These are phyloP conservation scores for Pythium insidiosum DNA, from an alignment of 352 stramenopile species.

Conservation along the genomic window DNA sequence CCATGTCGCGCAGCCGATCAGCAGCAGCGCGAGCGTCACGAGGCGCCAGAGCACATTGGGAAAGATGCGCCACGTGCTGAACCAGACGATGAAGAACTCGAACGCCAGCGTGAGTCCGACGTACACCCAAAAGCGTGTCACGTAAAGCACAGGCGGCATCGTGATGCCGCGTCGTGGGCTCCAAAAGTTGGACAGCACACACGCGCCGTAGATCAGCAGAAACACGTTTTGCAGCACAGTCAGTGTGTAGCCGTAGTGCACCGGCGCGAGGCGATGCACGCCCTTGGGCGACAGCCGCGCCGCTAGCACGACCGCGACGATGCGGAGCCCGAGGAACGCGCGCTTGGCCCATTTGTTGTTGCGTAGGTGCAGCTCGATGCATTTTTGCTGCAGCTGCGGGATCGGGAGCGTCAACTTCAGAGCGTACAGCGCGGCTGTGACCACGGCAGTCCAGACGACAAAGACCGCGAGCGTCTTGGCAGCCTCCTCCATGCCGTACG, in stretches of 20 bases:
- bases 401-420: constrained; percentile 64
- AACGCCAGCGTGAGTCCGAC: constrained; percentile 29
- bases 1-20: constrained; percentile 49
- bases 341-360: constrained; percentile 36
- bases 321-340: constrained; percentile 45
- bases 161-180: constrained; percentile 31
- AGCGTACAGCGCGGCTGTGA: constrained; percentile 53
- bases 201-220: constrained; percentile 66
- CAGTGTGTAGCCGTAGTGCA: constrained; percentile 67
- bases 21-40: constrained; percentile 39
- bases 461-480: constrained; percentile 57
- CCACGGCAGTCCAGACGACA: constrained; percentile 37
- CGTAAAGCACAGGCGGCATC: constrained; percentile 68
- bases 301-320: constrained; percentile 45
- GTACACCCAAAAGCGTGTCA: constrained; percentile 63
- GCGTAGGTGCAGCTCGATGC: constrained; percentile 43
- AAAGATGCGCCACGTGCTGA: constrained; percentile 76
- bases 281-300: constrained; percentile 46
- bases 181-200: constrained; percentile 79
- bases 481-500: constrained; percentile 59
- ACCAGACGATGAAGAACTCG: constrained; percentile 69
- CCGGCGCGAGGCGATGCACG: constrained; percentile 61
- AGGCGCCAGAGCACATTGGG: constrained; percentile 69
- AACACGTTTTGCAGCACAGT: constrained; percentile 78
- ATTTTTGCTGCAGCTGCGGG: constrained; percentile 45